Evolutionary conservation across 345 rosid species (phyloP), one percentile per base, ranked within the genome.

Genomic region (Triadica sebifera): DNA sequence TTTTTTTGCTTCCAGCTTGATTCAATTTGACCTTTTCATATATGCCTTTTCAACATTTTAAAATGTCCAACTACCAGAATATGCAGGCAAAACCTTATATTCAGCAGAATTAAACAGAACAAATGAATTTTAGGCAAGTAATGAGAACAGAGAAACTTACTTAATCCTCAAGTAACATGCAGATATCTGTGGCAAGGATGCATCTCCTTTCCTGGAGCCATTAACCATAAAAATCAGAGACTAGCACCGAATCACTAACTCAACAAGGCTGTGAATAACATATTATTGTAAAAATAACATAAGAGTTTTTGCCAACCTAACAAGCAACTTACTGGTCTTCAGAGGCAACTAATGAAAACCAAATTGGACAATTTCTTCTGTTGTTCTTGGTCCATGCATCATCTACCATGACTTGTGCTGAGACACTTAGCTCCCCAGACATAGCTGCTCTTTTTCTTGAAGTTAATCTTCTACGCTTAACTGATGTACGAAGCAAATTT

Each of bases 291-390:
- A 69, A 29, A 41, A 13, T 4, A 38, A 52, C 11, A 43, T 8
- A 47, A 0, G 24, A 56, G 17, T n/a, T 24, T 38, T 16, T 24
- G 34, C 17, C 29, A 64, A 66, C 52, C 60, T 39, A 46, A 63
- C 68, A 39, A 62, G 81, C 51, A 77, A 77, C 96, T 91, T 85
- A 95, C 99, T 86, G 92, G 65, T 91, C 90, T 75, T 85, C 89
- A 47, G 96, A 88, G 46, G 99, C 97, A 67, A 95, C 86, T 78
- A 95, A 85, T n/a, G 96, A 85, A 84, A 95, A 93, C 98, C 99
- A 95, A 81, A 93, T 88, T 66, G 96, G 97, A 69, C 88, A 81
- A 74, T 77, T 77, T 85, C 89, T 93, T 82, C 84, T 82, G 71
- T 86, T 86, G 74, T 56, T 81, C 80, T 79, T 86, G 17, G 80